Percentiles rank a stretch among this genome's conserved stretches.
Conservation (phyloP, 768 basidiomycete genomes). For the Boletus rubescentipes region DNA sequence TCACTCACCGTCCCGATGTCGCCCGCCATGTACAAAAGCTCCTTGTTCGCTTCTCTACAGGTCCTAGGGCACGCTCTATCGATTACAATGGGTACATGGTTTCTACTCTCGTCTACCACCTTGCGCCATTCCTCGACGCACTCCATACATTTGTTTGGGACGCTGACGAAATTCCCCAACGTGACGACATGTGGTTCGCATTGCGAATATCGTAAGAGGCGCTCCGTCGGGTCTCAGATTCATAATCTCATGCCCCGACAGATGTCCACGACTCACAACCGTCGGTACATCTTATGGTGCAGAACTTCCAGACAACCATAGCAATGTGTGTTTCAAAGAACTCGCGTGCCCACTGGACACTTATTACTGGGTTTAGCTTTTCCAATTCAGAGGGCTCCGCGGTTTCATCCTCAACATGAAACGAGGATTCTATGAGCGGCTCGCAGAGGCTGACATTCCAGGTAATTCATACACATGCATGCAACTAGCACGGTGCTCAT, state of each 20-base stretch:
- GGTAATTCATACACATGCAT: conserved; percentile 38
- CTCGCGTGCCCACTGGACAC: neutral
- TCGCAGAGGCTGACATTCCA: conserved; percentile 52
- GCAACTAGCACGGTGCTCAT: conserved; percentile 2
- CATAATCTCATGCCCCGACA: conserved; percentile 25
- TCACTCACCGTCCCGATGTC: conserved; percentile 49
- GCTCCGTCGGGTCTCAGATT: neutral
- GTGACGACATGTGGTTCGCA: conserved; percentile 78
- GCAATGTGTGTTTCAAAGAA: conserved; percentile 50
- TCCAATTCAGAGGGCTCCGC: conserved; percentile 61
- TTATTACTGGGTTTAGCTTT: conserved; percentile 46
- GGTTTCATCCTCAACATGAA: conserved; percentile 64
- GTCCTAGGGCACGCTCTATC: conserved; percentile 26
- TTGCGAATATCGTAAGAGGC: conserved; percentile 59
- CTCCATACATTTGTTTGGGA: conserved; percentile 71
- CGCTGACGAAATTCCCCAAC: conserved; percentile 60
- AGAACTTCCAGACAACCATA: conserved; percentile 53
- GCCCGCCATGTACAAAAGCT: conserved; percentile 69
- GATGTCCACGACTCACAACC: conserved; percentile 64
- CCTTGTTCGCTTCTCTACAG: conserved; percentile 38
- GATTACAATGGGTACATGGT: conserved; percentile 32
- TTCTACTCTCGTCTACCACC: conserved; percentile 50
- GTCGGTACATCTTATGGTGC: conserved; percentile 64
- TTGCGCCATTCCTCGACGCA: conserved; percentile 60
- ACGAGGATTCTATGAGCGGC: conserved; percentile 59